Conservation (phyloP, 2,329 filamentous ascomycete species). For the Paecilomyces sp. region DNA sequence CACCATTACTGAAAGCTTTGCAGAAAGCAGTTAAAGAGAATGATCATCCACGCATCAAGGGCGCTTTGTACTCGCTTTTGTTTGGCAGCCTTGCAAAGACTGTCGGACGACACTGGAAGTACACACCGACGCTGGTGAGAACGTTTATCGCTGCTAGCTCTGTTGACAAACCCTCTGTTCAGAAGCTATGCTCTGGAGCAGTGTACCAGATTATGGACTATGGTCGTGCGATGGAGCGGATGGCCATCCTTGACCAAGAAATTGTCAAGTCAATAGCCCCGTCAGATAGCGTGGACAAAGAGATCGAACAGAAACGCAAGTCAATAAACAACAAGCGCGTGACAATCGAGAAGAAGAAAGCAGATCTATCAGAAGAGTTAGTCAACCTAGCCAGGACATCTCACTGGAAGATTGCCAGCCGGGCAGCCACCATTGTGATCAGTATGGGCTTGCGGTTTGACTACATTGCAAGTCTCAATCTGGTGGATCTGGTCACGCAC, state of each 20-base stretch:
- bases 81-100: conserved; percentile 86
- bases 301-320: conserved; percentile 55
- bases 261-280: conserved; percentile 68
- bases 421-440: conserved; percentile 83
- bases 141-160: conserved; percentile 84
- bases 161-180: conserved; percentile 90
- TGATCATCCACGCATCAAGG: conserved; percentile 90
- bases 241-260: conserved; percentile 71
- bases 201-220: conserved; percentile 87
- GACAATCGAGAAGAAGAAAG: conserved; percentile 77
- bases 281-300: conserved; percentile 52
- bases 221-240: conserved; percentile 76
- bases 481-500: conserved; percentile 73
- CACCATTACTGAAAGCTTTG: conserved; percentile 72
- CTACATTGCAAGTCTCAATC: conserved; percentile 69
- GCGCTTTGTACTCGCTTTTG: conserved; percentile 81
- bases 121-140: conserved; percentile 80
- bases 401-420: conserved; percentile 93
- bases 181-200: conserved; percentile 74
- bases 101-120: conserved; percentile 86
- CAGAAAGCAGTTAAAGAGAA: conserved; percentile 69
- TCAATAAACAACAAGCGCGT: conserved; percentile 68
- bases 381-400: conserved; percentile 68
- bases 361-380: conserved; percentile 70
- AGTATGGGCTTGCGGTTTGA: conserved; percentile 91